phyloP scores from a whole-genome alignment of 2,329 filamentous ascomycete genomes.

The Neonectria hederae region DNA sequence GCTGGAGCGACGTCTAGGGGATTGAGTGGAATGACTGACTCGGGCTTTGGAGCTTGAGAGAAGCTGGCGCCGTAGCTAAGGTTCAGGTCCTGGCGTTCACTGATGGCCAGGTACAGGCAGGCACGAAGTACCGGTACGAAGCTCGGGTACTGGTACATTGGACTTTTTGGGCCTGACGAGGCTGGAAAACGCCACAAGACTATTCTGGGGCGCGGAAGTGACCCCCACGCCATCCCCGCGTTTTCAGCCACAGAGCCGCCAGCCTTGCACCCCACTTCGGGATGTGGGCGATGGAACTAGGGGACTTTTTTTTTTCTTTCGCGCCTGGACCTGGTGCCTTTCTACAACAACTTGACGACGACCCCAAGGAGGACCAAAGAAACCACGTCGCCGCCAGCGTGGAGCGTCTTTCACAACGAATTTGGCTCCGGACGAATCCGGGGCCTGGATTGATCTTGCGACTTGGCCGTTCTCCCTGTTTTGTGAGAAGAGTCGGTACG shows the following conservation, averaged over 20 bases:
- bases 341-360: neutral
- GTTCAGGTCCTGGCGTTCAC: neutral
- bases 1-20: neutral
- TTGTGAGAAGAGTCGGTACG: constrained; percentile 41
- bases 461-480: constrained; percentile 5
- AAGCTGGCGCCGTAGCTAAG: neutral
- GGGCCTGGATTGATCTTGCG: constrained; percentile 26
- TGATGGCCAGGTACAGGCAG: constrained; percentile 1
- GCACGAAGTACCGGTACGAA: neutral
- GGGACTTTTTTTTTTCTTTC: constrained; percentile 19
- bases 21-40: neutral
- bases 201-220: constrained; percentile 2
- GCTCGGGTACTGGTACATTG: constrained; percentile 27
- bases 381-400: constrained; percentile 26
- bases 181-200: constrained; percentile 24
- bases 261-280: constrained; percentile 28
- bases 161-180: constrained; percentile 7
- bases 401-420: constrained; percentile 32
- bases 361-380: constrained; percentile 7
- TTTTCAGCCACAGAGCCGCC: constrained; percentile 29
- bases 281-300: constrained; percentile 5
- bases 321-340: neutral
- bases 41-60: neutral
- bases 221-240: constrained; percentile 29
- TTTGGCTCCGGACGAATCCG: constrained; percentile 38